Conservation (phyloP, 352 stramenopile species). For the Phytophthora pini region DNA sequence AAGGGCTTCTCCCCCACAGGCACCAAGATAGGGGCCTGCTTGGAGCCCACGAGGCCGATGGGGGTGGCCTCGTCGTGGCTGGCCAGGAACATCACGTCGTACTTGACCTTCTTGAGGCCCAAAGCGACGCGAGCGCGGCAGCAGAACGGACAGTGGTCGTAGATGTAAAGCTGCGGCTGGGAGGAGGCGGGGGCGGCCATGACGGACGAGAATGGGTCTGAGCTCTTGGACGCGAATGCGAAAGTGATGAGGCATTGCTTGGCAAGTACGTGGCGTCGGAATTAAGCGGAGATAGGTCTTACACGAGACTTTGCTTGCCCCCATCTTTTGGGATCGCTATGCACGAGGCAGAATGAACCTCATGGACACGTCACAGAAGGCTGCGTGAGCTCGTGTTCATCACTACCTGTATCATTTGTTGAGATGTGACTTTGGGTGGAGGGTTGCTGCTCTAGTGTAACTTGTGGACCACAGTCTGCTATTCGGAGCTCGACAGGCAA, state of each 20-base stretch:
- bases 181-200: conserved; percentile 5
- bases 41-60: conserved; percentile 51
- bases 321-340: background rate
- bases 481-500: too few relatives aligned
- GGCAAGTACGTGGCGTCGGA: conserved; percentile 11
- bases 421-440: too few relatives aligned
- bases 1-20: conserved; percentile 49
- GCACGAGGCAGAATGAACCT: background rate
- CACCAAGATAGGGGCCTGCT: conserved; percentile 59
- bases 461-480: too few relatives aligned
- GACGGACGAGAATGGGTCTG: background rate
- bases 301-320: background rate
- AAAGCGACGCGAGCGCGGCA: conserved; percentile 59
- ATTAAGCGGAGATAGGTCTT: background rate
- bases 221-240: conserved; percentile 14
- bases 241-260: background rate
- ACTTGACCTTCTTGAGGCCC: conserved; percentile 51
- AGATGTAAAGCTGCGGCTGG: conserved; percentile 57
- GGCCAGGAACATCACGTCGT: conserved; percentile 50
- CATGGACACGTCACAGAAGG: background rate
- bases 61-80: conserved; percentile 64
- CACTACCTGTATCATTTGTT: background rate
- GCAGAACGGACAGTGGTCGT: conserved; percentile 67
- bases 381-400: background rate
- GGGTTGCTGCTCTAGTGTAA: too few relatives aligned